Conservation (phyloP, 192 early-diverging fungal species). For the Obelidium mucronatum region DNA sequence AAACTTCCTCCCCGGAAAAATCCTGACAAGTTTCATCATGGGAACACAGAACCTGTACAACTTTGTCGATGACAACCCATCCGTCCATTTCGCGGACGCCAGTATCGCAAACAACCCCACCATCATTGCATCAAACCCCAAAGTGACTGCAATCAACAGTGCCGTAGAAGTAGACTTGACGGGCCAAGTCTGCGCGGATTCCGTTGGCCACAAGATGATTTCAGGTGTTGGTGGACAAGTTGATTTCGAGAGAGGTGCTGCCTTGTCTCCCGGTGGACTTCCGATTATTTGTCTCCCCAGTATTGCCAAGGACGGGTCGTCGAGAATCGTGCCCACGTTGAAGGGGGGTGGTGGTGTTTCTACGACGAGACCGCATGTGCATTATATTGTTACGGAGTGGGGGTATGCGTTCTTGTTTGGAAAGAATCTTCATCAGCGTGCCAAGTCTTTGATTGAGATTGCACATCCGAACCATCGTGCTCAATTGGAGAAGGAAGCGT, state of each 20-base stretch:
- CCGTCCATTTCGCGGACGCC: slow-evolving; percentile 48
- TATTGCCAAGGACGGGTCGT: slow-evolving; percentile 44
- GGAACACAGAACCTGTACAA: slow-evolving; percentile 42
- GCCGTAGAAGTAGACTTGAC: slow-evolving; percentile 61
- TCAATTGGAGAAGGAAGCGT: slow-evolving; percentile 50
- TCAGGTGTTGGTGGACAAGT: slow-evolving; percentile 62
- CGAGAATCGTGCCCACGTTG: slow-evolving; percentile 49
- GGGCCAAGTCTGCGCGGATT: slow-evolving; percentile 60
- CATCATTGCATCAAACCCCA: slow-evolving; percentile 55
- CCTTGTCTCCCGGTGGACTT: slow-evolving; percentile 50
- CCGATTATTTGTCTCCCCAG: slow-evolving; percentile 60
- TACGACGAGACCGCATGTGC: slow-evolving; percentile 54
- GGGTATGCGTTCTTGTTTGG: slow-evolving; percentile 55
- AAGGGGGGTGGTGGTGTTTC: slow-evolving; percentile 52
- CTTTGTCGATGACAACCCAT: slow-evolving; percentile 52
- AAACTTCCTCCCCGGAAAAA: slow-evolving; percentile 44
- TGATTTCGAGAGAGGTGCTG: slow-evolving; percentile 62
- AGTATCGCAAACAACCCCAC: slow-evolving; percentile 53
- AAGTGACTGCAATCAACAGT: slow-evolving; percentile 59
- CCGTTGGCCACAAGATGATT: slow-evolving; percentile 51
- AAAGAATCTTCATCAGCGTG: slow-evolving; percentile 57
- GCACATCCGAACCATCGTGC: slow-evolving; percentile 59
- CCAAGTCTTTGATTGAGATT: slow-evolving; percentile 55
- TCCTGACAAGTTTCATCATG: slow-evolving; percentile 52
- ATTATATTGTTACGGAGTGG: slow-evolving; percentile 59